A percentile compares a stretch with the other conserved stretches of the same genome.
Evolutionary conservation across 257 asterid genomes (phyloP).

Genomic region (Eustoma russellianum): DNA sequence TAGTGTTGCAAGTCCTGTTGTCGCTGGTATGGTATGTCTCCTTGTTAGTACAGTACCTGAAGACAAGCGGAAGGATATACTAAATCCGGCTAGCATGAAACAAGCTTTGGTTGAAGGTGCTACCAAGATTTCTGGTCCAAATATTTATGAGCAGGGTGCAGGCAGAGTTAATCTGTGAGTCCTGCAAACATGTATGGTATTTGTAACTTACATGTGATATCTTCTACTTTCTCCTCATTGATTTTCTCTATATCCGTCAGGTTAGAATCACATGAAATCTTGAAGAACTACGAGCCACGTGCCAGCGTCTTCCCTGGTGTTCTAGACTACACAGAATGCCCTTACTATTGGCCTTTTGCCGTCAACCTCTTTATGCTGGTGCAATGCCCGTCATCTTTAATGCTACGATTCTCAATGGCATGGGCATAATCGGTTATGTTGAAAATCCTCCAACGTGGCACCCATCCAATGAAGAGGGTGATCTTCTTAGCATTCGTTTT

Average conservation of each 20-base stretch:
- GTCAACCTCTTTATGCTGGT: conserved; percentile 93
- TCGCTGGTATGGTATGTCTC: conserved; percentile 97
- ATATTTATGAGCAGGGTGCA: conserved; percentile 99
- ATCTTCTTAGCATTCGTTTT: conserved; percentile 80
- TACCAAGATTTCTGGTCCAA: conserved; percentile 88
- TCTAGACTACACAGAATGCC: conserved; percentile 88
- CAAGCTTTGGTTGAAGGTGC: conserved; percentile 99
- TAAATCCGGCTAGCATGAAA: conserved; percentile 95
- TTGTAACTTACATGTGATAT: conserved; percentile 1
- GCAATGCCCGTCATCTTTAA: conserved; percentile 98
- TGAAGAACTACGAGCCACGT: conserved; percentile 88
- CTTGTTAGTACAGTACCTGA: conserved; percentile 88
- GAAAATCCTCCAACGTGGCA: conserved; percentile 88
- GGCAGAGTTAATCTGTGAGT: conserved; percentile 99
- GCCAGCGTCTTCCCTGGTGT: conserved; percentile 95
- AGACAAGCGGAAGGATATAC: conserved; percentile 60
- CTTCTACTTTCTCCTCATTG: conserved; percentile 8
- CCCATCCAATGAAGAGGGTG: conserved; percentile 76
- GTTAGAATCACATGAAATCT: conserved; percentile 70
- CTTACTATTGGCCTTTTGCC: conserved; percentile 99
- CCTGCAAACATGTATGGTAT: conserved; percentile 13
- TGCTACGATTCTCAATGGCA: conserved; percentile 88
- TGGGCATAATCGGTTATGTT: conserved; percentile 80
- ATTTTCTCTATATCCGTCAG: conserved; percentile 41
- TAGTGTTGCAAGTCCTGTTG: conserved; percentile 99